These are phyloP conservation scores for Pleodorina starrii DNA, from an alignment of 139 green algal species.

Conservation along the genomic window DNA sequence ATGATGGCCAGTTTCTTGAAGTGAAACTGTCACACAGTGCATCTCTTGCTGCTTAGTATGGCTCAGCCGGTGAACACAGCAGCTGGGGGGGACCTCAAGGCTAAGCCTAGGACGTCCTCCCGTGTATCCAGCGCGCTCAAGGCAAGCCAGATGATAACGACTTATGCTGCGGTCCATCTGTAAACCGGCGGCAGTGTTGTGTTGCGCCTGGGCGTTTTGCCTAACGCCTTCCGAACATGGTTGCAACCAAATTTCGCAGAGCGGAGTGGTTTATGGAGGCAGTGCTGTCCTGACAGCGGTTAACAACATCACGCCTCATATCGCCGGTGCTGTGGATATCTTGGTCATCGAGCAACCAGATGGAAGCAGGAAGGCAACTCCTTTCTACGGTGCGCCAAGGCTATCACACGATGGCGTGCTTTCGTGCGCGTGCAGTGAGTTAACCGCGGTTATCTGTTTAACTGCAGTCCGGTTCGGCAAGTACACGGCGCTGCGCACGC, in stretches of 20 bases:
- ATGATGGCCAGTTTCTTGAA: neutral
- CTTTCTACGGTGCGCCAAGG: conserved; percentile 85
- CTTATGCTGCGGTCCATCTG: no score
- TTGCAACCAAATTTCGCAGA: conserved; percentile 51
- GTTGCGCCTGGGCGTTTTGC: neutral
- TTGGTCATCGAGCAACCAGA: conserved; percentile 91
- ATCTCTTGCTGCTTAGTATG: neutral
- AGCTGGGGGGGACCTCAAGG: neutral
- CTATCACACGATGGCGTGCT: no score
- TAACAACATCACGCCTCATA: conserved; percentile 80
- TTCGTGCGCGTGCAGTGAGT: no score
- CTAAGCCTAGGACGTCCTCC: conserved; percentile 1
- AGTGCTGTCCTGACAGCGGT: conserved; percentile 69
- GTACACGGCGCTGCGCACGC: conserved; percentile 87
- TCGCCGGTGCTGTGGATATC: conserved; percentile 93
- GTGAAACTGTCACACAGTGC: neutral
- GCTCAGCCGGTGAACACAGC: conserved; percentile 10
- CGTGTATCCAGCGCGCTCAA: conserved; percentile 31
- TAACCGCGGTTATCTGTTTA: neutral
- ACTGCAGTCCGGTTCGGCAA: conserved; percentile 94
- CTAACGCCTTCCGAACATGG: neutral
- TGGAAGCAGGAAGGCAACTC: conserved; percentile 83
- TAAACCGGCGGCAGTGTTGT: neutral
- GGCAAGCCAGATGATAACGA: conserved; percentile 2
- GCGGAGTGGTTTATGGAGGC: conserved; percentile 71